These are phyloP conservation scores for Trametes cinnabarina DNA, from an alignment of 768 basidiomycete genomes.

Conservation along the genomic window DNA sequence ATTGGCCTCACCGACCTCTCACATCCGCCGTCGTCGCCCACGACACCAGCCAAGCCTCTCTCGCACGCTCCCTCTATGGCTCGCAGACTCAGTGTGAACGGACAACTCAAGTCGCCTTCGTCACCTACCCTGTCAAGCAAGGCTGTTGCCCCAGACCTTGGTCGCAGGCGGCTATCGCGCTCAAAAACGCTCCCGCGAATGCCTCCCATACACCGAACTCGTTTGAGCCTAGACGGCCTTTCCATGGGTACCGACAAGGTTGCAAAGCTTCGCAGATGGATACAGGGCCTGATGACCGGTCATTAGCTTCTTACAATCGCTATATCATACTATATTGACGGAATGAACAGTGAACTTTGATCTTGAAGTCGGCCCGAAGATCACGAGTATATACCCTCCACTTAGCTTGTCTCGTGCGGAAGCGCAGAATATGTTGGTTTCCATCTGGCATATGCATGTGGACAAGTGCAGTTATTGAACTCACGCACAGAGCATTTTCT, in stretches of 20 bases:
- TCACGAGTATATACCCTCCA: constrained; percentile 69
- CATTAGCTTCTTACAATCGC: constrained; percentile 21
- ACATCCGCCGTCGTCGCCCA: constrained; percentile 9
- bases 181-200: constrained; percentile 48
- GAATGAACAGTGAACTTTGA: constrained; percentile 74
- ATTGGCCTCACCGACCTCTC: constrained; percentile 28
- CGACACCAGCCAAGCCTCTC: constrained; percentile 5
- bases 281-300: constrained; percentile 66
- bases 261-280: constrained; percentile 60
- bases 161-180: constrained; percentile 35
- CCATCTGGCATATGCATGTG: neutral
- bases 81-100: neutral
- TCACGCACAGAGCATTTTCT: constrained; percentile 70
- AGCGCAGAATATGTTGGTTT: constrained; percentile 79
- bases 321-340: neutral
- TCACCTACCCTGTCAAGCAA: constrained; percentile 26
- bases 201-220: constrained; percentile 22
- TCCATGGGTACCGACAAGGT: constrained; percentile 48
- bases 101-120: constrained; percentile 34
- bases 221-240: constrained; percentile 37
- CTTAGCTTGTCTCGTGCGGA: constrained; percentile 63
- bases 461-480: neutral
- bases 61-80: neutral
- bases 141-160: constrained; percentile 3
- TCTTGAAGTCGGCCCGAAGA: constrained; percentile 78